Evolutionary conservation across 2,329 filamentous ascomycete species (phyloP).

Genomic region (Sarocladium oryzae): DNA sequence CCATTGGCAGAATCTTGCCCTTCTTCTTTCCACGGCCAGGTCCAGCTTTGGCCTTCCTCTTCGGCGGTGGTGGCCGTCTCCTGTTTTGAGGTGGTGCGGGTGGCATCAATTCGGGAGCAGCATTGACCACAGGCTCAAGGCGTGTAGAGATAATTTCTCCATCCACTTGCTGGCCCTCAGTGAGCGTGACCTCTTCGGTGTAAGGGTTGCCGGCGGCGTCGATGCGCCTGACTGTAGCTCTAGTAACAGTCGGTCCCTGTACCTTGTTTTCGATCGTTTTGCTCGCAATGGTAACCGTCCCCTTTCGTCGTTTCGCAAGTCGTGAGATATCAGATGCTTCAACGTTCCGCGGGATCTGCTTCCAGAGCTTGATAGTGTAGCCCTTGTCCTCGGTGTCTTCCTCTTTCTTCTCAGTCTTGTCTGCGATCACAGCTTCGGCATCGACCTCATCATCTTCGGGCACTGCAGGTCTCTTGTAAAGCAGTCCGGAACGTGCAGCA

Average conservation of each 20-base stretch:
- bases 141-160: constrained; percentile 69
- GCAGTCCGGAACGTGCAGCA: constrained; percentile 68
- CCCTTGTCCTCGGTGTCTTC: constrained; percentile 50
- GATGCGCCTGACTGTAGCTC: constrained; percentile 71
- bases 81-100: constrained; percentile 32
- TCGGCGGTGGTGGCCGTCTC: constrained; percentile 67
- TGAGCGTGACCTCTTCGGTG: constrained; percentile 75
- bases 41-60: constrained; percentile 70
- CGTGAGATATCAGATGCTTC: constrained; percentile 47
- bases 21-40: constrained; percentile 75
- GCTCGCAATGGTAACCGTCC: constrained; percentile 50
- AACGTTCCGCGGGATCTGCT: constrained; percentile 52
- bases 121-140: constrained; percentile 48
- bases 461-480: constrained; percentile 66
- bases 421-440: constrained; percentile 34
- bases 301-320: constrained; percentile 56
- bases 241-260: constrained; percentile 56
- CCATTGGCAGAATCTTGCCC: constrained; percentile 50
- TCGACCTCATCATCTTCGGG: constrained; percentile 54
- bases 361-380: constrained; percentile 54
- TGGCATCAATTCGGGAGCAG: constrained; percentile 34
- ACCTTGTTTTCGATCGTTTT: constrained; percentile 39
- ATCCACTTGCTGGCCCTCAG: constrained; percentile 71
- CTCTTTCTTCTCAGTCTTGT: constrained; percentile 56
- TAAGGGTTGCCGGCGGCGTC: constrained; percentile 77